These are phyloP conservation scores for Phellinidium pouzarii DNA, from an alignment of 1,284 basidiomycete genomes.

Conservation along the genomic window DNA sequence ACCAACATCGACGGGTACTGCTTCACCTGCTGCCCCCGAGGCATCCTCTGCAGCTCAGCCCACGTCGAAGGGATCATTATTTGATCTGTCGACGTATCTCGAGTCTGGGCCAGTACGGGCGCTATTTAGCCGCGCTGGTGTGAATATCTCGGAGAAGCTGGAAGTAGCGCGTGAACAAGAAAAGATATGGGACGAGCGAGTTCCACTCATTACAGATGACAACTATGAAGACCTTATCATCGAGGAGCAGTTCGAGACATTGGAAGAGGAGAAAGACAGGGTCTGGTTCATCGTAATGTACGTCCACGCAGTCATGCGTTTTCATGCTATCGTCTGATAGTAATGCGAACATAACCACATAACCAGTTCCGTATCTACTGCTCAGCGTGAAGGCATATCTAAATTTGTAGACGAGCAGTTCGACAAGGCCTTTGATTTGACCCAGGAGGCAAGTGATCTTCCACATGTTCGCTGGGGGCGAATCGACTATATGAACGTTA, in stretches of 20 bases:
- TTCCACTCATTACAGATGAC: conserved; percentile 68
- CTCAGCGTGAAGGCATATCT: conserved; percentile 55
- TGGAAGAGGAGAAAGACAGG: conserved; percentile 57
- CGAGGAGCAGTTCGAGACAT: conserved; percentile 49
- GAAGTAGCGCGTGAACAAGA: conserved; percentile 32
- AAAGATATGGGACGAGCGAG: conserved; percentile 59
- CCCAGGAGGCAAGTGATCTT: conserved; percentile 53
- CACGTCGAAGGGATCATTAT: conserved; percentile 21
- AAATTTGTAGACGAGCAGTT: conserved; percentile 62
- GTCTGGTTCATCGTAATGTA: conserved; percentile 71
- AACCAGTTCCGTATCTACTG: conserved; percentile 52
- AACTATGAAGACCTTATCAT: conserved; percentile 64
- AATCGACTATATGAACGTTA: conserved; percentile 77
- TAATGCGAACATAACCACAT: no score
- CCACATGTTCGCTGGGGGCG: conserved; percentile 69
- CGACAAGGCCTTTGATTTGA: conserved; percentile 61
- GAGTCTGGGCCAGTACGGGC: conserved; percentile 43
- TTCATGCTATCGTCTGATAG: conserved; percentile 10
- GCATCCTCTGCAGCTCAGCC: conserved; percentile 10
- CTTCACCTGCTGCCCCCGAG: conserved; percentile 20
- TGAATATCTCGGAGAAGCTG: conserved; percentile 61
- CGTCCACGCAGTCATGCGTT: conserved; percentile 24
- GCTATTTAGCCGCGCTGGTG: conserved; percentile 48
- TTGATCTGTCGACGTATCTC: conserved; percentile 44
- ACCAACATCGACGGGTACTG: conserved; percentile 19